These are phyloP conservation scores for Cyclanthera cordifolia DNA, from an alignment of 306 rosid genomes.

Conservation along the genomic window DNA sequence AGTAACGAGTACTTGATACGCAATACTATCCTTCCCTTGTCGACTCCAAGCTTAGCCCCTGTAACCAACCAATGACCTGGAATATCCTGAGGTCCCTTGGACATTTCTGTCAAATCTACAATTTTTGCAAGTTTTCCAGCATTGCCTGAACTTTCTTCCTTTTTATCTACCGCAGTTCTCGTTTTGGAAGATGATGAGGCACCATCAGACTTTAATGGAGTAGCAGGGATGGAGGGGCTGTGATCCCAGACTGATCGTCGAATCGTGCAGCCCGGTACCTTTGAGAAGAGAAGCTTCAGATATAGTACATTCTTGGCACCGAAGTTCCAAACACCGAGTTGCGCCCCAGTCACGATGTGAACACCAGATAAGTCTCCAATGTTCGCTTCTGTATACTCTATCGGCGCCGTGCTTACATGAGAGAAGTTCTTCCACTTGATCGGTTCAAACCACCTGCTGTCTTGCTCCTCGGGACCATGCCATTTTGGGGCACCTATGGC, in stretches of 20 bases:
- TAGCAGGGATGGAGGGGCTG: conserved; percentile 44
- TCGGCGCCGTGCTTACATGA: conserved; percentile 97
- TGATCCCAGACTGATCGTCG: conserved; percentile 98
- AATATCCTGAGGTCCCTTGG: conserved; percentile 87
- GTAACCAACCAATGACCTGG: conserved; percentile 99
- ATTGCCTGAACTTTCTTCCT: conserved; percentile 35
- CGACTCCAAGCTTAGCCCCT: conserved; percentile 97
- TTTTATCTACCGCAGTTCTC: conserved; percentile 36
- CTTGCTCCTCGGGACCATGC: conserved; percentile 99
- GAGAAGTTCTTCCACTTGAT: conserved; percentile 99
- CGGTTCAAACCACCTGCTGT: conserved; percentile 98
- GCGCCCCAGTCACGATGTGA: conserved; percentile 91
- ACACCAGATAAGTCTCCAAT: conserved; percentile 97
- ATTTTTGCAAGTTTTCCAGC: conserved; percentile 70
- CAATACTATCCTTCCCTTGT: conserved; percentile 79
- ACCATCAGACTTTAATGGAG: conserved; percentile 41
- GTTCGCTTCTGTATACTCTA: conserved; percentile 69
- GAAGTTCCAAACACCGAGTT: conserved; percentile 95
- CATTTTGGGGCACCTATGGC: conserved; percentile 96
- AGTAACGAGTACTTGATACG: conserved; percentile 78
- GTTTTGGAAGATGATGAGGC: conserved; percentile 64
- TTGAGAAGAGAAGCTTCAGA: conserved; percentile 86
- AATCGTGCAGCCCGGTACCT: conserved; percentile 87
- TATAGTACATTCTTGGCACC: conserved; percentile 90
- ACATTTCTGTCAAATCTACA: conserved; percentile 88